Evolutionary conservation across 306 rosid genomes (phyloP).

Genomic region (Lathyrus sativus): DNA sequence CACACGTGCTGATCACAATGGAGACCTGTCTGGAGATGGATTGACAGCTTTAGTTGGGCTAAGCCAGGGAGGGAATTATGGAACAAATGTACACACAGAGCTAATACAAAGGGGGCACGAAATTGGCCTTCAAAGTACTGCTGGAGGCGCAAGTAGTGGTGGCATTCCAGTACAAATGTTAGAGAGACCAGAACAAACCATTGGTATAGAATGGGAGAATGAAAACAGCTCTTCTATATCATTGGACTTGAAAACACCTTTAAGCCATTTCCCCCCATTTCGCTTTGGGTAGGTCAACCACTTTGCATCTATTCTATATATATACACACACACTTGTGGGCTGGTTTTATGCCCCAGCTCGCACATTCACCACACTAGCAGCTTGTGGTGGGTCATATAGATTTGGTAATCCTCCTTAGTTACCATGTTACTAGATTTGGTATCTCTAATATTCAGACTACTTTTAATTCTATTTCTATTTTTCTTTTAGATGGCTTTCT

Average conservation of each 20-base stretch:
- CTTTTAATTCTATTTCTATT: slow-evolving; percentile 9
- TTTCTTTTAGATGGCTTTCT: slow-evolving; percentile 28
- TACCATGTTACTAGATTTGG: slow-evolving; percentile 12
- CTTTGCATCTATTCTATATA: slow-evolving; percentile 40
- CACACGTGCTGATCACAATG: slow-evolving; percentile 72
- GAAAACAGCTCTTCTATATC: slow-evolving; percentile 71
- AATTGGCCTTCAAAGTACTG: slow-evolving; percentile 65
- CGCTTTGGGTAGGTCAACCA: slow-evolving; percentile 85
- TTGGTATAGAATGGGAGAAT: slow-evolving; percentile 89
- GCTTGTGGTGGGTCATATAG: slow-evolving; percentile 23
- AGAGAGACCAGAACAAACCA: slow-evolving; percentile 70
- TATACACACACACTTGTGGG: no score
- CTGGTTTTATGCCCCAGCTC: slow-evolving; percentile 34
- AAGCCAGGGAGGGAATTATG: slow-evolving; percentile 74
- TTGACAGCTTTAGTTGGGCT: slow-evolving; percentile 94
- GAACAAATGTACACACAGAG: slow-evolving; percentile 64
- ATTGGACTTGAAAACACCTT: slow-evolving; percentile 93
- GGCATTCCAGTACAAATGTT: slow-evolving; percentile 79
- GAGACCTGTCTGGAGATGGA: slow-evolving; percentile 88
- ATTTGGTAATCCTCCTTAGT: slow-evolving; percentile 21
- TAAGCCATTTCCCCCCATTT: slow-evolving; percentile 95
- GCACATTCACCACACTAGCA: neutral
- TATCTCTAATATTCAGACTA: slow-evolving; percentile 17
- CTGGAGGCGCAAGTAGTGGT: slow-evolving; percentile 72
- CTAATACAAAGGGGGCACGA: slow-evolving; percentile 75